Evolutionary conservation across 108 stramenopile species (phyloP), one percentile per base, ranked within the genome.

Genomic region (Conticribra guillardii): DNA sequence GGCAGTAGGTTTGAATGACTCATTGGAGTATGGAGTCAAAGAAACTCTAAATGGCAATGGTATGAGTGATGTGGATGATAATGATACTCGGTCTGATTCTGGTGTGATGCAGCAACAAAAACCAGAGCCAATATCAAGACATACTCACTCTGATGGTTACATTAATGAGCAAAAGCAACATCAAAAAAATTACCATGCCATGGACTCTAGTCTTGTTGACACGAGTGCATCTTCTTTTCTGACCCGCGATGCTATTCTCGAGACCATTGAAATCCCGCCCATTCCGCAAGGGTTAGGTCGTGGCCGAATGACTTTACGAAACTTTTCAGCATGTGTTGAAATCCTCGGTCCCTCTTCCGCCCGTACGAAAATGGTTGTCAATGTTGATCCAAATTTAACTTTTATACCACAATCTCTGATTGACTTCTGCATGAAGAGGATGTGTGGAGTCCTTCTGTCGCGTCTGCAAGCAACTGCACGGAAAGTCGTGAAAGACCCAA

Each of bases 341-440:
- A 68, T 97, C 22, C 55, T 89, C 15, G 83, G 88, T 15, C 90
- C 97, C 0, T 89, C 91, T 0, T 68, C 82, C 22, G 93, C 92
- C 9, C 60, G 75, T 17, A 96, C 96, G 5, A 78, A 66, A 44
- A 71, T 98, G 23, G 82, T 98, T 8, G 89, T 95, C 24, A 97
- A 97, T 66, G 56, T 98, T 30, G 92, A 98, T 81, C 95, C 94
- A 14, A 89, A 93, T 53, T 63, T 95, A 16, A 59, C 82, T 9
- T 78, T 98, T 21, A 70, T 93, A 30, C 96, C 97, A 1, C 89
- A 93, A 57, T 66, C 59, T 26, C 61, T 97, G n/a, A 65, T 98
- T 28, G 96, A 98, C 34, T 97, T 96, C 81, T 46, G 89, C 37
- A 94, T 96, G 87, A 96, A 90, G 58, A 87, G 92, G 47, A 74